phyloP scores from a whole-genome alignment of 148 eudicot genomes.

The Chenopodium album region DNA sequence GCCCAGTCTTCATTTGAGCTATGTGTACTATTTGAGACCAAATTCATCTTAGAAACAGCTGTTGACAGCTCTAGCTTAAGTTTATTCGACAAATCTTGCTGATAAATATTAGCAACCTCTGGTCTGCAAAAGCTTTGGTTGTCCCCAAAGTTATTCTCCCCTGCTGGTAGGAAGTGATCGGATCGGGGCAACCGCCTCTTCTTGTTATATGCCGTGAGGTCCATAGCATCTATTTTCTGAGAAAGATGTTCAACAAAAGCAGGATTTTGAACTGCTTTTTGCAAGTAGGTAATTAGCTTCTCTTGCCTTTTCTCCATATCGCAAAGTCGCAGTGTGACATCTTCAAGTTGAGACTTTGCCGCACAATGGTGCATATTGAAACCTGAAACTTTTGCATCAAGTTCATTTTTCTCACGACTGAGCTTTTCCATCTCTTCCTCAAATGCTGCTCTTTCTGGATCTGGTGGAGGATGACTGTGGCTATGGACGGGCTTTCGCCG shows the following conservation, averaged over 20 bases:
- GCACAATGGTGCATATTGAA: constrained; percentile 54
- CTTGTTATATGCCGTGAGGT: constrained; percentile 72
- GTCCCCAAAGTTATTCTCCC: constrained; percentile 48
- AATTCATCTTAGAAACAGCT: constrained; percentile 67
- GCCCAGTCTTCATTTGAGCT: constrained; percentile 74
- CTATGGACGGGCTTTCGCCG: constrained; percentile 95
- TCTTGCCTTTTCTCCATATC: constrained; percentile 72
- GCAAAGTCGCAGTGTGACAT: constrained; percentile 44
- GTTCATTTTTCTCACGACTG: constrained; percentile 59
- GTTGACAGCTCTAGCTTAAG: constrained; percentile 74
- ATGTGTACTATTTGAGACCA: constrained; percentile 79
- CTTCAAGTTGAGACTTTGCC: constrained; percentile 60
- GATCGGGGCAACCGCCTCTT: constrained; percentile 71
- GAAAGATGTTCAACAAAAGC: constrained; percentile 62
- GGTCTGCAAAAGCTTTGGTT: constrained; percentile 46
- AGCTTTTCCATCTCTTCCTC: constrained; percentile 90
- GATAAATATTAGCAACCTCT: constrained; percentile 45
- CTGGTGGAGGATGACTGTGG: constrained; percentile 83
- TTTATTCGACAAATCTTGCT: constrained; percentile 64
- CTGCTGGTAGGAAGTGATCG: constrained; percentile 34
- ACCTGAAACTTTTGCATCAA: constrained; percentile 45
- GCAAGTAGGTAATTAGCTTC: constrained; percentile 45
- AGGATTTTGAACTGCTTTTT: constrained; percentile 59
- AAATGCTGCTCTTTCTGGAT: constrained; percentile 76
- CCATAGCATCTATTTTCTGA: constrained; percentile 71